Conservation (phyloP, 2,329 filamentous ascomycete species). For the Curvularia sp. region DNA sequence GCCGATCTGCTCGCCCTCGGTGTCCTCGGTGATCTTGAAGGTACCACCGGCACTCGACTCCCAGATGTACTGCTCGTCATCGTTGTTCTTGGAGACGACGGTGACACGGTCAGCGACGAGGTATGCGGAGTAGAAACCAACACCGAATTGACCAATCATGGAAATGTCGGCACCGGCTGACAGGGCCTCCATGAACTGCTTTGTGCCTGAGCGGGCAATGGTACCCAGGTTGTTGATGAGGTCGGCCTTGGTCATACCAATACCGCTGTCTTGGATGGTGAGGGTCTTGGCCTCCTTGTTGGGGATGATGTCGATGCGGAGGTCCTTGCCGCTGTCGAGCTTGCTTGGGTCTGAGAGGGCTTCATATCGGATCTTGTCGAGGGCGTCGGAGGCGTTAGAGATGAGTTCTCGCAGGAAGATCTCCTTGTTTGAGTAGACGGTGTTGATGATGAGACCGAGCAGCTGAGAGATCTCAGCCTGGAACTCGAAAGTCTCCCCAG, state of each 20-base stretch:
- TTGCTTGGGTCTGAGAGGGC: slow-evolving; percentile 95
- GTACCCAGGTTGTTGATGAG: slow-evolving; percentile 99
- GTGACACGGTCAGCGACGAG: slow-evolving; percentile 96
- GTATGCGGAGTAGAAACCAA: slow-evolving; percentile 99
- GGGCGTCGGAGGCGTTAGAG: slow-evolving; percentile 97
- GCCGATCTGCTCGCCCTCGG: slow-evolving; percentile 86
- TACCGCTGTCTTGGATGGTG: slow-evolving; percentile 96
- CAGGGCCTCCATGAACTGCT: slow-evolving; percentile 99
- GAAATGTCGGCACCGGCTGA: slow-evolving; percentile 98
- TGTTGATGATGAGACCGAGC: slow-evolving; percentile 99
- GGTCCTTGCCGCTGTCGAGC: slow-evolving; percentile 96
- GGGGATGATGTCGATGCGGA: slow-evolving; percentile 98
- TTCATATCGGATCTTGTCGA: slow-evolving; percentile 99
- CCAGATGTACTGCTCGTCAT: slow-evolving; percentile 99
- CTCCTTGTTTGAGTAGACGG: slow-evolving; percentile 99
- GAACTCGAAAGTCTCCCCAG: slow-evolving; percentile 97
- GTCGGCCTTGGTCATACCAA: slow-evolving; percentile 99
- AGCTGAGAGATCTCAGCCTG: slow-evolving; percentile 99
- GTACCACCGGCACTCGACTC: slow-evolving; percentile 97
- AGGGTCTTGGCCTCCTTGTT: slow-evolving; percentile 97
- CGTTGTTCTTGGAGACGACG: slow-evolving; percentile 98
- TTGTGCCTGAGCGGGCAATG: slow-evolving; percentile 98
- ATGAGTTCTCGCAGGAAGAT: slow-evolving; percentile 99
- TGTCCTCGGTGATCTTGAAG: slow-evolving; percentile 91
- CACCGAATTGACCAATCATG: slow-evolving; percentile 99